Evolutionary conservation across 2,329 filamentous ascomycete species (phyloP).

Genomic region (Domatiomyces globalis): DNA sequence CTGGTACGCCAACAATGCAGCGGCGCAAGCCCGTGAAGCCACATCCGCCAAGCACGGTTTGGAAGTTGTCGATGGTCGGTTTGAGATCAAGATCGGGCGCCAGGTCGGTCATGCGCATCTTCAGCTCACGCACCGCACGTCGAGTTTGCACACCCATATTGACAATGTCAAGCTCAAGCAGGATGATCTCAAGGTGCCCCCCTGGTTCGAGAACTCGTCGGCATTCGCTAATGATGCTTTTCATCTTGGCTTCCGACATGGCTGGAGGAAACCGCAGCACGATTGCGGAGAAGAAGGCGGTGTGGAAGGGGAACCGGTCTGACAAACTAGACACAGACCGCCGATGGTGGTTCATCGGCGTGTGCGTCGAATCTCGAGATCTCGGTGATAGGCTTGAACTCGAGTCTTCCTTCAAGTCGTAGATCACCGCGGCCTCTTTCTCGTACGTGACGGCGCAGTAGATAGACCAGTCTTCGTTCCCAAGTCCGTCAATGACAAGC

Average conservation of each 20-base stretch:
- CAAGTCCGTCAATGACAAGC: slow-evolving; percentile 36
- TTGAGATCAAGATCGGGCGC: slow-evolving; percentile 32
- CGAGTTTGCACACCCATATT: slow-evolving; percentile 36
- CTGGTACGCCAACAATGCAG: slow-evolving; percentile 36
- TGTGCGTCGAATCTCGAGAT: slow-evolving; percentile 2
- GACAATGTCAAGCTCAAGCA: slow-evolving; percentile 37
- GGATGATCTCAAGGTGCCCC: slow-evolving; percentile 35
- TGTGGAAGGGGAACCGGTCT: slow-evolving; percentile 33
- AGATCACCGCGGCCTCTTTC: slow-evolving; percentile 26
- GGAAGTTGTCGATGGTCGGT: slow-evolving; percentile 35
- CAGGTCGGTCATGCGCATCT: slow-evolving; percentile 31
- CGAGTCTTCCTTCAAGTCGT: slow-evolving; percentile 28
- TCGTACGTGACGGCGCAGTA: slow-evolving; percentile 38
- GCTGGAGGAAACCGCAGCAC: slow-evolving; percentile 34
- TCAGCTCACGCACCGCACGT: slow-evolving; percentile 31
- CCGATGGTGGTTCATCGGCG: slow-evolving; percentile 15
- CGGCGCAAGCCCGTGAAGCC: slow-evolving; percentile 37
- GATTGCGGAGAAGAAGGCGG: slow-evolving; percentile 32
- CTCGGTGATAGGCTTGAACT: neutral
- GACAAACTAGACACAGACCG: slow-evolving; percentile 27
- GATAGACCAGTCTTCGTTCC: slow-evolving; percentile 40
- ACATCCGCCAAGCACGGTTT: slow-evolving; percentile 30
- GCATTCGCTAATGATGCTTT: slow-evolving; percentile 34
- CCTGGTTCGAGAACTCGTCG: slow-evolving; percentile 36
- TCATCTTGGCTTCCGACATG: slow-evolving; percentile 30